Percentiles rank a stretch among this genome's conserved stretches.
phyloP scores from a whole-genome alignment of 805 yeast genomes.

The Kodamaea fukazawae region DNA sequence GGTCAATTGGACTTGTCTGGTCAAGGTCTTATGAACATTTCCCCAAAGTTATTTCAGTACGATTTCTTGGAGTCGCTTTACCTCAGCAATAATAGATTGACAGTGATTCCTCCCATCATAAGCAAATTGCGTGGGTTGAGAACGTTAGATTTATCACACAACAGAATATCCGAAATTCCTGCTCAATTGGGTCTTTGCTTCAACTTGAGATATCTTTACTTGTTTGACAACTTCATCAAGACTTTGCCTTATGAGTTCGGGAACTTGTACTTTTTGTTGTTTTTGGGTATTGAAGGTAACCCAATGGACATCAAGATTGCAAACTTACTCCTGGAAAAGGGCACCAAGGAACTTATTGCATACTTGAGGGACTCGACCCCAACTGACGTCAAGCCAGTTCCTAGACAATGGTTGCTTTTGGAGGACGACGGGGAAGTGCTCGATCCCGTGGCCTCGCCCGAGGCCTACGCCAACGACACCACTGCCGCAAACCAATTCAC shows the following conservation, averaged over 20 bases:
- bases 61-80: constrained; percentile 82
- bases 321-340: constrained; percentile 70
- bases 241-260: constrained; percentile 85
- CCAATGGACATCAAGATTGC: constrained; percentile 67
- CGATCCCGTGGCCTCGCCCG: constrained; percentile 31
- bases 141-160: constrained; percentile 82
- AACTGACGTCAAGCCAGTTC: constrained; percentile 58
- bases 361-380: constrained; percentile 83
- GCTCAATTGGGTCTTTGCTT: constrained; percentile 79
- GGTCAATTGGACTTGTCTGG: constrained; percentile 90
- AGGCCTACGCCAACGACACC: constrained; percentile 29
- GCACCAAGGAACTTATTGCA: constrained; percentile 78
- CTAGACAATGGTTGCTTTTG: constrained; percentile 80
- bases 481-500: constrained; percentile 52
- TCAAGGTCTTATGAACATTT: constrained; percentile 69
- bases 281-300: constrained; percentile 92
- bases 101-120: constrained; percentile 63
- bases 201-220: constrained; percentile 74
- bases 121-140: constrained; percentile 68
- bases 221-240: constrained; percentile 81
- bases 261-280: constrained; percentile 74
- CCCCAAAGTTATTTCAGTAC: constrained; percentile 76
- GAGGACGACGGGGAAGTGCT: constrained; percentile 71
- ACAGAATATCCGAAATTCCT: constrained; percentile 71
- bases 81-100: constrained; percentile 80